These are phyloP conservation scores for Tuber magnatum DNA, from an alignment of 495 filamentous ascomycete species.

Conservation along the genomic window DNA sequence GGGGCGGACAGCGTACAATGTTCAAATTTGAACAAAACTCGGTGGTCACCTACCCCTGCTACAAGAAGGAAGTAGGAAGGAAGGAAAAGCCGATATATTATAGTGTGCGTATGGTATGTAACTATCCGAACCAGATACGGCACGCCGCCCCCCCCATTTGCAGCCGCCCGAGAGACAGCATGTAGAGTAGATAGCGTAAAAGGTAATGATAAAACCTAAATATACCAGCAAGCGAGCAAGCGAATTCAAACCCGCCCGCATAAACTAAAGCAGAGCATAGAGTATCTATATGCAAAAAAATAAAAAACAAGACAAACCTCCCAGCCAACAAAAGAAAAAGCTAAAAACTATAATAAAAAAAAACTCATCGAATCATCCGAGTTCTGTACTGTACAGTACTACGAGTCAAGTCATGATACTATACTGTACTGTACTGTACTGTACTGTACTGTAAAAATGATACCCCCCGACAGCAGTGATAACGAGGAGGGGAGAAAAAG, in stretches of 20 bases:
- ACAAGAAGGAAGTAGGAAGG: background rate
- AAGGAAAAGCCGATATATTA: background rate
- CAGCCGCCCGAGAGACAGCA: background rate
- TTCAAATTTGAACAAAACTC: background rate
- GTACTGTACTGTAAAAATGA: background rate
- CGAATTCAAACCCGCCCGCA: background rate
- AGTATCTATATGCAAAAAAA: background rate
- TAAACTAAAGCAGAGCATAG: background rate
- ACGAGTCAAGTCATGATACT: background rate
- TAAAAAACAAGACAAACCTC: background rate
- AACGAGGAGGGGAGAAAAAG: conserved; percentile 4
- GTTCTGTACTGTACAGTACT: background rate
- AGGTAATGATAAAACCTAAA: background rate
- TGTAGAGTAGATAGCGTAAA: background rate
- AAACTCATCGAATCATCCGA: background rate
- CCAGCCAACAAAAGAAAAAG: background rate
- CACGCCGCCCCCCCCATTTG: too few relatives aligned
- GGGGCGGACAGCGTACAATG: background rate
- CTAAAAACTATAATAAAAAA: too few relatives aligned
- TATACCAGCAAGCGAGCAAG: background rate
- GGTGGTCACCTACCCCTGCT: background rate
- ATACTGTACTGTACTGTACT: background rate
- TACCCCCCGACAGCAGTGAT: background rate
- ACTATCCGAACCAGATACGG: too few relatives aligned
- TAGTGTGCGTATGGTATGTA: too few relatives aligned